Evolutionary conservation across 2,329 filamentous ascomycete species (phyloP), one percentile per base, ranked within the genome.

Genomic region (Epichloe hybrida): DNA sequence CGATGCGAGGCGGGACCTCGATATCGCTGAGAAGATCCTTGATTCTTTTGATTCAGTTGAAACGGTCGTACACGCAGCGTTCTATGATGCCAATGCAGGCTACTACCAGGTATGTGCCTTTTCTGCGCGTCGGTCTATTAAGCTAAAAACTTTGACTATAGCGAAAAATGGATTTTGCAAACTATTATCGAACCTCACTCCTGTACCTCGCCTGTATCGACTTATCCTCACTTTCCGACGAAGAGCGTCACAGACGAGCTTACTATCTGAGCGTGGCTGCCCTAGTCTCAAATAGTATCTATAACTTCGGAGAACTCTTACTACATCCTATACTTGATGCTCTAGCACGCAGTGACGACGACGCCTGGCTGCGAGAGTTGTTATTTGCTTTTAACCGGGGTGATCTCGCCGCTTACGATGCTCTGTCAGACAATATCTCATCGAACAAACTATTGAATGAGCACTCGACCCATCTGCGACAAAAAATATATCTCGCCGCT

Each of bases 251-350:
- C 66, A 79, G 78, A 53, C 83, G 91, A 60, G 93, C 93, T 43
- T 95, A 95, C 71, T 89, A 96, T 66, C 83, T 98, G 55, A 86
- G 86, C 63, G 84, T 97, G 50, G 89, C 93, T 31, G 93, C 93
- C 9, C 78, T 98, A 8, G 86, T 96, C 39, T 96, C 90, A 48
- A 87, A 91, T 62, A 88, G 82, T 61, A 98, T 97, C 72, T 97
- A 98, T 80, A 98, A 98, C 75, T 98, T 98, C 61, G 93, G 93
- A 67, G 93, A 98, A 74, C 83, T 98, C n/a, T 81, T 98, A 35
- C 80, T 98, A 58, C 93, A 98, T 67, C 93, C 93, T 3, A 95
- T 98, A 63, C 83, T 98, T 56, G 87, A 95, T 64, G 84, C 86
- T 20, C 80, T 98, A 48, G 64, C 66, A 23, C 75, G 75, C 62